These are phyloP conservation scores for Aschersonia sp. DNA, from an alignment of 2,329 filamentous ascomycete species.

Conservation along the genomic window DNA sequence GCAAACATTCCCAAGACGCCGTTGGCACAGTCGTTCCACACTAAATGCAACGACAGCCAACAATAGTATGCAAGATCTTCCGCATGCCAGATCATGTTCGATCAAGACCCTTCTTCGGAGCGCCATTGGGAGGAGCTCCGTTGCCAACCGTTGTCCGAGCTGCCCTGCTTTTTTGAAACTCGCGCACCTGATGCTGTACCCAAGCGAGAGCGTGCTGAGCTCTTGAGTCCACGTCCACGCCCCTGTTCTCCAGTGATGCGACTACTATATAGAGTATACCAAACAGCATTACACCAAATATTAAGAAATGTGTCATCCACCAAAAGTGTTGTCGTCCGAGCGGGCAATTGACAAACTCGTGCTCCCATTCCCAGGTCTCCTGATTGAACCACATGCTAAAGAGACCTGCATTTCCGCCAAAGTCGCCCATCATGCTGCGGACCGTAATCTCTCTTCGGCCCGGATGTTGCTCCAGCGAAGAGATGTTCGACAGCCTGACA, in stretches of 20 bases:
- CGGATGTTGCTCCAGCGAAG: conserved; percentile 30
- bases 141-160: neutral
- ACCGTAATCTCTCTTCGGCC: conserved; percentile 82
- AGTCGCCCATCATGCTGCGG: conserved; percentile 96
- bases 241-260: conserved; percentile 10
- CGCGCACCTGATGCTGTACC: conserved; percentile 4
- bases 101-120: conserved; percentile 8
- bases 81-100: conserved; percentile 6
- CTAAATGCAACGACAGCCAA: too few species aligned
- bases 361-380: conserved; percentile 58
- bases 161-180: conserved; percentile 1
- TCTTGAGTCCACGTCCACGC: conserved; percentile 20
- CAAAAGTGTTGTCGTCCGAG: conserved; percentile 82
- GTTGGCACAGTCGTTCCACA: neutral
- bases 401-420: conserved; percentile 79
- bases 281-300: conserved; percentile 32
- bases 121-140: conserved; percentile 6
- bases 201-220: conserved; percentile 9
- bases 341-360: conserved; percentile 64
- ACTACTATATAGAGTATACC: conserved; percentile 13
- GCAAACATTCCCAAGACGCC: conserved; percentile 1
- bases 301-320: conserved; percentile 77
- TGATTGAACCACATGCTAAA: conserved; percentile 82
- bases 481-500: conserved; percentile 24
- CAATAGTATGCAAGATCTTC: too few species aligned